Conservation (phyloP, 2,329 filamentous ascomycete genomes). For the Claviceps sp. region DNA sequence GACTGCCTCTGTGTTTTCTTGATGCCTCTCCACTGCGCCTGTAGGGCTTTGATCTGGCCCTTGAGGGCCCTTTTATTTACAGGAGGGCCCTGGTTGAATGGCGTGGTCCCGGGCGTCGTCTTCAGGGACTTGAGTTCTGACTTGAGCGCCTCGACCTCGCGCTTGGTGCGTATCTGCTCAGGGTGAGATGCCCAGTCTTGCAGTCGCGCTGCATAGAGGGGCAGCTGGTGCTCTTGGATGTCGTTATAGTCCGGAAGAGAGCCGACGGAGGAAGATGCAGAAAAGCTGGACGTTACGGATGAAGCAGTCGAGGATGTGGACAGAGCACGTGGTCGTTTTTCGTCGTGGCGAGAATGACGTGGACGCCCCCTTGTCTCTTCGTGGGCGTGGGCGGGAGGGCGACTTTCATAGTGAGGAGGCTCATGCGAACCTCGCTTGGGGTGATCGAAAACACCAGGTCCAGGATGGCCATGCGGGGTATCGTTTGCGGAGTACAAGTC, state of each 20-base stretch:
- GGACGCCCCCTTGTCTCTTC: slow-evolving; percentile 1
- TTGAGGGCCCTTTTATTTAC: slow-evolving; percentile 22
- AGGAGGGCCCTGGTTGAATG: background rate
- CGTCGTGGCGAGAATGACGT: background rate
- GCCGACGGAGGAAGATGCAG: slow-evolving; percentile 27
- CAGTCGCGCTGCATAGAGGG: slow-evolving; percentile 30
- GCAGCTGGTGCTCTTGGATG: slow-evolving; percentile 34
- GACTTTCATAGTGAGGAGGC: background rate
- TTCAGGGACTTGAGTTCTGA: slow-evolving; percentile 30
- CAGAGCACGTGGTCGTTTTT: slow-evolving; percentile 12
- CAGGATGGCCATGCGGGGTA: background rate
- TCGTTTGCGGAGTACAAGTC: background rate
- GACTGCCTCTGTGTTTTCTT: slow-evolving; percentile 18
- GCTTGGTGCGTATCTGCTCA: slow-evolving; percentile 33
- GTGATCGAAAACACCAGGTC: slow-evolving; percentile 7
- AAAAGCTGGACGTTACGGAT: slow-evolving; percentile 21
- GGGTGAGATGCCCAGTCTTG: slow-evolving; percentile 36
- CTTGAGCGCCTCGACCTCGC: slow-evolving; percentile 27
- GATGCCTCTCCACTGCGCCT: slow-evolving; percentile 27
- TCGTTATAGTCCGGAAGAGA: slow-evolving; percentile 42
- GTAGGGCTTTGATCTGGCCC: slow-evolving; percentile 31
- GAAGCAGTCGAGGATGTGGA: slow-evolving; percentile 22
- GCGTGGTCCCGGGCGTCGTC: slow-evolving; percentile 2
- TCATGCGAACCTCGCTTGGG: background rate
- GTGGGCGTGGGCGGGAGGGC: slow-evolving; percentile 3